These are phyloP conservation scores for Apiospora rasikravindrae DNA, from an alignment of 2,329 filamentous ascomycete species.

Conservation along the genomic window DNA sequence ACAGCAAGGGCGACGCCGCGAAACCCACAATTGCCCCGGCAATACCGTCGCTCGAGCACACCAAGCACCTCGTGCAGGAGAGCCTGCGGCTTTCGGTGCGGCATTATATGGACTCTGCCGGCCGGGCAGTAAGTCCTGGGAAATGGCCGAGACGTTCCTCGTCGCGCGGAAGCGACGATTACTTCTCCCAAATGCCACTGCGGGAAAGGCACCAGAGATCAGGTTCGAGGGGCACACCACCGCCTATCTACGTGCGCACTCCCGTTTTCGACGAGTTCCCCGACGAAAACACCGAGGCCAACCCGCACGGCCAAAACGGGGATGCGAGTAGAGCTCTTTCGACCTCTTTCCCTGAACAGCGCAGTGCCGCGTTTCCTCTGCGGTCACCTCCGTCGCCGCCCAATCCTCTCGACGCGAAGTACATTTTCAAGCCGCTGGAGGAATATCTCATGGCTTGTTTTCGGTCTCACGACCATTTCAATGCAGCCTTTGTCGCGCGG, in stretches of 20 bases:
- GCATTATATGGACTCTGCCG: conserved; percentile 31
- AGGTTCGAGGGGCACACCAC: conserved; percentile 31
- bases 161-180: conserved; percentile 29
- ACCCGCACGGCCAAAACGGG: conserved; percentile 34
- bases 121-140: conserved; percentile 23
- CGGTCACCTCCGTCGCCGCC: conserved; percentile 20
- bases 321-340: conserved; percentile 48
- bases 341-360: conserved; percentile 48
- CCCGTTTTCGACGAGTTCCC: conserved; percentile 43
- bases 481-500: conserved; percentile 71
- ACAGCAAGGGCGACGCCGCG: conserved; percentile 11
- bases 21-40: neutral
- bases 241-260: conserved; percentile 31
- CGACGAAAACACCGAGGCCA: conserved; percentile 43
- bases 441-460: conserved; percentile 77
- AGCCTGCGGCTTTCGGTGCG: conserved; percentile 47
- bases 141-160: conserved; percentile 24
- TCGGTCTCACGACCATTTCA: conserved; percentile 73
- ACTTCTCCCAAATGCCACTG: conserved; percentile 27
- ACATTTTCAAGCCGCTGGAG: conserved; percentile 77
- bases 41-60: conserved; percentile 64
- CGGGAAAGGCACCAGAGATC: conserved; percentile 22
- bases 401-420: conserved; percentile 49
- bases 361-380: conserved; percentile 29
- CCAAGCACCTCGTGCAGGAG: conserved; percentile 54